phyloP scores from a whole-genome alignment of 306 rosid species.

The Cotoneaster glaucophyllus region DNA sequence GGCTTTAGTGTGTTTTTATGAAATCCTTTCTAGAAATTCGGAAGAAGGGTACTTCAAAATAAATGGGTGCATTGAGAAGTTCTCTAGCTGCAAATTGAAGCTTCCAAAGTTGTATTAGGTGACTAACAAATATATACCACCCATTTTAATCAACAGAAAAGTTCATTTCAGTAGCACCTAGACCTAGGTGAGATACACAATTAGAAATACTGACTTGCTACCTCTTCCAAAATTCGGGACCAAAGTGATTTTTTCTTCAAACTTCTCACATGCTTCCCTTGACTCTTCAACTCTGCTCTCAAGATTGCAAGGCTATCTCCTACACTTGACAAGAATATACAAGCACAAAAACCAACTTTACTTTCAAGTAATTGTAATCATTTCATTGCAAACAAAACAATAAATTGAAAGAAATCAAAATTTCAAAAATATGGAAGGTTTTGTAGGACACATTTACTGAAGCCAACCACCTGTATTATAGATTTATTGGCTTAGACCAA shows the following conservation, averaged over 20 bases:
- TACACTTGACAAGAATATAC: slow-evolving; percentile 29
- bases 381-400: slow-evolving; percentile 3
- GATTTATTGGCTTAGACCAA: neutral
- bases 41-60: neutral
- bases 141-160: neutral
- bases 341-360: slow-evolving; percentile 11
- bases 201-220: slow-evolving; percentile 32
- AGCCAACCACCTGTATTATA: neutral
- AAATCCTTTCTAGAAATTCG: neutral
- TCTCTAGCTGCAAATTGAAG: neutral
- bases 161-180: neutral
- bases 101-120: neutral
- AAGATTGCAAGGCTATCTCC: slow-evolving; percentile 94
- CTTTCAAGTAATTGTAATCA: slow-evolving; percentile 5
- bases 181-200: slow-evolving; percentile 10
- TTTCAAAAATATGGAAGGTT: neutral
- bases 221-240: slow-evolving; percentile 98
- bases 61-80: neutral
- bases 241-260: slow-evolving; percentile 95
- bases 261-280: slow-evolving; percentile 83
- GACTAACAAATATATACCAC: neutral
- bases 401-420: slow-evolving; percentile 1
- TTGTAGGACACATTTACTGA: neutral
- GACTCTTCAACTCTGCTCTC: slow-evolving; percentile 90
- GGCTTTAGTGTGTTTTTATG: neutral